Percentiles rank a stretch among this genome's conserved stretches.
These are phyloP conservation scores for Hemileccinum impolitum DNA, from an alignment of 768 basidiomycete genomes.

Conservation along the genomic window DNA sequence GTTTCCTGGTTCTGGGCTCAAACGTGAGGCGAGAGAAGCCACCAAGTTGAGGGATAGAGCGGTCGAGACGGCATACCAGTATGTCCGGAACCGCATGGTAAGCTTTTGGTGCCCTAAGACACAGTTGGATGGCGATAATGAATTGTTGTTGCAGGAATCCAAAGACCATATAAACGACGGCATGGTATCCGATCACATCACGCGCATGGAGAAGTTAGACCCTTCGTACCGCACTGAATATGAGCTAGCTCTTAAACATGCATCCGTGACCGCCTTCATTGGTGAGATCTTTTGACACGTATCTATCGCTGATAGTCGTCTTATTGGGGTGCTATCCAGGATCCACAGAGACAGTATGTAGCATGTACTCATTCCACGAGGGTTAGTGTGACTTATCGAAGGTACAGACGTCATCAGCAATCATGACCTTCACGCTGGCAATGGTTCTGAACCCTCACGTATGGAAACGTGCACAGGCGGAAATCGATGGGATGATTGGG, in stretches of 20 bases:
- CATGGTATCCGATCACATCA: constrained; percentile 15
- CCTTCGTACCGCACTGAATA: constrained; percentile 2
- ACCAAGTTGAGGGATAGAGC: neutral
- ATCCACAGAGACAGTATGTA: constrained; percentile 10
- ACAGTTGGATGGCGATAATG: neutral
- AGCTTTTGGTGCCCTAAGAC: neutral
- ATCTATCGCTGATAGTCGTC: neutral
- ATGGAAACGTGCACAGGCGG: constrained; percentile 11
- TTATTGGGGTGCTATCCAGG: neutral
- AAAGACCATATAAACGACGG: neutral
- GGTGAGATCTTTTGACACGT: constrained; percentile 2
- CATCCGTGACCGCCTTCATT: constrained; percentile 8
- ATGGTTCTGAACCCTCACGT: constrained; percentile 12
- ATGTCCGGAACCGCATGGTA: constrained; percentile 29
- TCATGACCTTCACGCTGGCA: constrained; percentile 6
- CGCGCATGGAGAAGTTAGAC: constrained; percentile 16
- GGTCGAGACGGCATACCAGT: constrained; percentile 23
- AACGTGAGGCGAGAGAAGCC: constrained; percentile 26
- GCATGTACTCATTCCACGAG: no score
- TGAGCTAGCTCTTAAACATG: constrained; percentile 3
- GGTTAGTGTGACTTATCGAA: neutral
- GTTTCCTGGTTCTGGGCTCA: constrained; percentile 39
- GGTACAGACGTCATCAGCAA: constrained; percentile 4
- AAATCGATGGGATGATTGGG: constrained; percentile 7
- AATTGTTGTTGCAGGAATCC: neutral